phyloP scores from a whole-genome alignment of 306 rosid species.

The Mucuna pruriens region DNA sequence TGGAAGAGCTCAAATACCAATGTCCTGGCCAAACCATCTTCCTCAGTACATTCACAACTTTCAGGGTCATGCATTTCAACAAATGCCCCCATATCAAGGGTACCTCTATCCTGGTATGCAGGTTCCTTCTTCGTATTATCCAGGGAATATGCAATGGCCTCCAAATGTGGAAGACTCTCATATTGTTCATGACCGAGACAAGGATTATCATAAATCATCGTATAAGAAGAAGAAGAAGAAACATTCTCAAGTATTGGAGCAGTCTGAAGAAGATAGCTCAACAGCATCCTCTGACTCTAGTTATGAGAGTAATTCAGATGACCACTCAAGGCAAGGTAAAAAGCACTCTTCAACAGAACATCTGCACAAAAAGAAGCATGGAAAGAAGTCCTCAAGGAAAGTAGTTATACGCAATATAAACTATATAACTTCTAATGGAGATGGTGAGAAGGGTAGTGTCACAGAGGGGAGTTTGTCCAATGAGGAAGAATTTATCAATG shows the following conservation, averaged over 20 bases:
- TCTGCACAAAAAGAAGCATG: constrained; percentile 57
- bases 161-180: constrained; percentile 67
- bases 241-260: constrained; percentile 52
- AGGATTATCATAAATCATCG: constrained; percentile 55
- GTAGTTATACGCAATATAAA: constrained; percentile 97
- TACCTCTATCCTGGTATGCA: constrained; percentile 88
- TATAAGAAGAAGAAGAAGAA: constrained; percentile 74
- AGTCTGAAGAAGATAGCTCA: constrained; percentile 67
- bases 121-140: constrained; percentile 75
- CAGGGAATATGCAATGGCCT: constrained; percentile 90
- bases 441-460: constrained; percentile 67
- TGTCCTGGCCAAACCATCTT: constrained; percentile 76
- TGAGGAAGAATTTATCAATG: constrained; percentile 70
- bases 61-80: constrained; percentile 81
- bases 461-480: constrained; percentile 73
- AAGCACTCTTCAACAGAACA: constrained; percentile 52
- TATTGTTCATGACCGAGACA: constrained; percentile 56
- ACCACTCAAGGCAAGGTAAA: constrained; percentile 49
- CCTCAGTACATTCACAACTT: constrained; percentile 84
- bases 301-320: constrained; percentile 67
- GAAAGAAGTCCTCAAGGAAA: constrained; percentile 82
- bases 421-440: constrained; percentile 86
- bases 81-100: constrained; percentile 85
- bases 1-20: constrained; percentile 72
- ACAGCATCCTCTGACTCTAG: constrained; percentile 63